Percentiles rank a stretch among this genome's conserved stretches.
Evolutionary conservation across 352 stramenopile genomes (phyloP).

Genomic region (Pilasporangium apinafurcum): DNA sequence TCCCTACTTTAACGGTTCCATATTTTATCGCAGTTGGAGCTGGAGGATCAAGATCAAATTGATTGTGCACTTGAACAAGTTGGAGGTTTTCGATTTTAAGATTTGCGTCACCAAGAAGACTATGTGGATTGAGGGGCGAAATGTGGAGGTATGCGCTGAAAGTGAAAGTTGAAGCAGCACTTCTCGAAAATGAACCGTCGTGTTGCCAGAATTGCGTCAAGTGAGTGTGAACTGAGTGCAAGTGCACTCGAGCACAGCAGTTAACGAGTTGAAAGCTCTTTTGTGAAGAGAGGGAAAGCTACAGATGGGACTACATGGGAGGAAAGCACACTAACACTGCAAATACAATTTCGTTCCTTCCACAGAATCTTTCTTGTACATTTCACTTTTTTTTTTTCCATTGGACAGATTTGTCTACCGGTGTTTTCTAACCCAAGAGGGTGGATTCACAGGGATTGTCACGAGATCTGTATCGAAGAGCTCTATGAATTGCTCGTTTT

Average conservation of each 20-base stretch:
- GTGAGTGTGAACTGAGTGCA: not conserved
- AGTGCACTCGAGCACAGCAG: not conserved
- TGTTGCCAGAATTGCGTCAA: not conserved
- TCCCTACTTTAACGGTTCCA: not conserved
- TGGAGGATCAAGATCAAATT: conserved; percentile 98
- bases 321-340: too few relatives aligned
- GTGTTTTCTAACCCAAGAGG: conserved; percentile 67
- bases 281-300: not conserved
- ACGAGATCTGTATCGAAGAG: conserved; percentile 93
- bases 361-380: too few relatives aligned
- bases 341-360: too few relatives aligned
- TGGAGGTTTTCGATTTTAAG: conserved; percentile 44
- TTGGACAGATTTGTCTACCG: conserved; percentile 15
- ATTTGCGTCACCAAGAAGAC: too few relatives aligned
- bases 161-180: too few relatives aligned
- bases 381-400: too few relatives aligned
- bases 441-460: conserved; percentile 70
- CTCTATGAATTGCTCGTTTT: conserved; percentile 94
- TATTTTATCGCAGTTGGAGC: conserved; percentile 65
- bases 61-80: conserved; percentile 93
- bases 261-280: too few relatives aligned
- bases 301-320: too few relatives aligned
- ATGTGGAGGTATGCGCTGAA: too few relatives aligned
- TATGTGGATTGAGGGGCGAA: too few relatives aligned
- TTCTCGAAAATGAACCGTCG: too few relatives aligned